Percentiles rank a stretch among this genome's conserved stretches.
phyloP scores from a whole-genome alignment of 2,329 filamentous ascomycete genomes.

The Setomelanomma holmii region DNA sequence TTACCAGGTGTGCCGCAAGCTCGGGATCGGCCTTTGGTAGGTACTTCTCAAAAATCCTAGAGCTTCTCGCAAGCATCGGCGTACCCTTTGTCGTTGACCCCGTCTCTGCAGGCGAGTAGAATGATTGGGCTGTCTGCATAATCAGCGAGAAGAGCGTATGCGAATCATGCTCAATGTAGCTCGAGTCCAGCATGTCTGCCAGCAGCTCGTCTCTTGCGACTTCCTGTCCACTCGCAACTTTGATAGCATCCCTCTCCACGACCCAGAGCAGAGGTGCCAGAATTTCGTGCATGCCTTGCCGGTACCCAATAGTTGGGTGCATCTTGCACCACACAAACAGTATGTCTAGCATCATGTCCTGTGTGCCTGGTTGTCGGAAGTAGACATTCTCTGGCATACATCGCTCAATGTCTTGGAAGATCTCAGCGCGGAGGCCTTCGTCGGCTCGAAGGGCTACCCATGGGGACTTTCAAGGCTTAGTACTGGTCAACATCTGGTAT shows the following conservation, averaged over 20 bases:
- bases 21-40: constrained; percentile 82
- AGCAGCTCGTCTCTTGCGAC: constrained; percentile 36
- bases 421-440: constrained; percentile 83
- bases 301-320: constrained; percentile 84
- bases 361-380: constrained; percentile 81
- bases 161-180: constrained; percentile 86
- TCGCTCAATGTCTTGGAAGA: constrained; percentile 90
- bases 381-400: constrained; percentile 89
- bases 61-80: constrained; percentile 84
- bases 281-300: constrained; percentile 99
- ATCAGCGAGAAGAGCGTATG: constrained; percentile 84
- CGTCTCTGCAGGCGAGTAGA: constrained; percentile 74
- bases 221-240: constrained; percentile 44
- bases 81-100: constrained; percentile 54
- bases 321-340: constrained; percentile 95
- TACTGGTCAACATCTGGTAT: constrained; percentile 51
- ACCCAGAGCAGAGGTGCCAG: constrained; percentile 88
- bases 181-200: constrained; percentile 67
- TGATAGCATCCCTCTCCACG: constrained; percentile 80
- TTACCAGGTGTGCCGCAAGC: constrained; percentile 78
- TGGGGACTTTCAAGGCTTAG: constrained; percentile 73
- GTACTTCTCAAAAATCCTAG: constrained; percentile 83
- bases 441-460: constrained; percentile 89
- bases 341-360: constrained; percentile 83
- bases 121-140: constrained; percentile 86